Conservation (phyloP, 202 grass and related monocot species). For the Sporobolus alterniflorus region DNA sequence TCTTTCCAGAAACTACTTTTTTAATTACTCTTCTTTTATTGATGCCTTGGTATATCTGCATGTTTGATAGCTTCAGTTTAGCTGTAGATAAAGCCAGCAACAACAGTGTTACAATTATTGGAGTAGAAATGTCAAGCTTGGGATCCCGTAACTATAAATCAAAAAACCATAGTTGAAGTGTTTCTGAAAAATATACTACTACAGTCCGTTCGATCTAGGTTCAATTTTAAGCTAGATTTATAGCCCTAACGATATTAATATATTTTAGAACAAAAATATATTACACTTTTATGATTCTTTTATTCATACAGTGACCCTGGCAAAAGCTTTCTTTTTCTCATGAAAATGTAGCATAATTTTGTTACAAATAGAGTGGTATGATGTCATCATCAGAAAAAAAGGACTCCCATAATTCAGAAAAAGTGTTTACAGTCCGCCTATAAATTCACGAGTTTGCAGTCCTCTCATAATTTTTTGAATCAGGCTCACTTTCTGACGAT, state of each 20-base stretch:
- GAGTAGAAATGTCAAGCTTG: not conserved
- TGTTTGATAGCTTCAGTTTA: not conserved
- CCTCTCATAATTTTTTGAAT: too few species aligned
- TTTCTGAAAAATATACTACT: not conserved
- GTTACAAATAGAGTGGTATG: not conserved
- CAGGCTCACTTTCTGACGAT: too few species aligned
- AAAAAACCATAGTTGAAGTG: not conserved
- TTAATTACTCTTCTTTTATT: not conserved
- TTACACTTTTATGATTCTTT: too few species aligned
- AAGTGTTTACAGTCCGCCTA: too few species aligned
- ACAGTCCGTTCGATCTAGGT: too few species aligned
- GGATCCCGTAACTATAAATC: not conserved
- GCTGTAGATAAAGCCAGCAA: not conserved
- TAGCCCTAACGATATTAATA: too few species aligned
- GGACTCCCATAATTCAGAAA: not conserved
- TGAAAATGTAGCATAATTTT: too few species aligned
- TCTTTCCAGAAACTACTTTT: not conserved
- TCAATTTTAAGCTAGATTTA: too few species aligned
- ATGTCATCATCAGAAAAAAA: not conserved
- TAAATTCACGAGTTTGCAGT: too few species aligned
- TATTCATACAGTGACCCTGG: not conserved
- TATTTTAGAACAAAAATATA: too few species aligned
- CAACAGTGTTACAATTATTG: conserved; percentile 26
- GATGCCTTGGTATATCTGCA: not conserved
- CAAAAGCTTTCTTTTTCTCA: too few species aligned